Evolutionary conservation across 108 stramenopile genomes (phyloP).

Genomic region (Schizochytrium sp.): DNA sequence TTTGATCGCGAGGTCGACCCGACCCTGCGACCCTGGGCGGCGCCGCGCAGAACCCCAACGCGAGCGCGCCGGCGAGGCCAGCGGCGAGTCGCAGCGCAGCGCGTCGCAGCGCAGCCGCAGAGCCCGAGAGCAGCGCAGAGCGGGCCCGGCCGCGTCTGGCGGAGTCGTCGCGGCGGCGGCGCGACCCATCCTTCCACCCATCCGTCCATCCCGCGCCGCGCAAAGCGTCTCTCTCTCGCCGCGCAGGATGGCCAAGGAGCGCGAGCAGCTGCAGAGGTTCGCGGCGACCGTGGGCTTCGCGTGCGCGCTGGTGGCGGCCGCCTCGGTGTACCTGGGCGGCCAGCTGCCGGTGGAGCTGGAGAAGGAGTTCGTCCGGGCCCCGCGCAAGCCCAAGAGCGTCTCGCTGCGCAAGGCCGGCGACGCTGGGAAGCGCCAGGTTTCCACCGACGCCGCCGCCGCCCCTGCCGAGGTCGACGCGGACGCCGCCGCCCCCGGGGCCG

Average conservation of each 20-base stretch:
- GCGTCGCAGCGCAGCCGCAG: too few relatives aligned
- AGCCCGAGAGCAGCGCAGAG: too few relatives aligned
- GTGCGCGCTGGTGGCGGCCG: not conserved
- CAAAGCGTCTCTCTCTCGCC: too few relatives aligned
- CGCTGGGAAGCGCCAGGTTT: not conserved
- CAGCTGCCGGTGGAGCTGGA: not conserved
- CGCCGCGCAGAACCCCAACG: too few relatives aligned
- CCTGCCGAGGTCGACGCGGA: not conserved
- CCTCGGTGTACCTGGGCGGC: not conserved
- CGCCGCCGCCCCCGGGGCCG: not conserved
- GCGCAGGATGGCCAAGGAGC: not conserved
- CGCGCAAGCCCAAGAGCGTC: not conserved
- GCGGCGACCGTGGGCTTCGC: not conserved
- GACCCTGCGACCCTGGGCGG: too few relatives aligned
- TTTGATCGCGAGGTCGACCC: too few relatives aligned
- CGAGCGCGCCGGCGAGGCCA: too few relatives aligned
- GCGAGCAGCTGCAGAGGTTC: not conserved
- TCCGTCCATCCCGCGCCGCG: too few relatives aligned
- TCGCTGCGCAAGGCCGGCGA: not conserved
- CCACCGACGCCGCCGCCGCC: not conserved
- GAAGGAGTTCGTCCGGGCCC: not conserved
- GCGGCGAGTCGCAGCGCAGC: too few relatives aligned
- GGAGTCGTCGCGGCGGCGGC: too few relatives aligned
- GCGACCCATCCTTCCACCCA: too few relatives aligned
- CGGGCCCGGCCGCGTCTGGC: too few relatives aligned